Evolutionary conservation across 129 eudicot species (phyloP).

Genomic region (Rutidosis leptorrhynchoides): DNA sequence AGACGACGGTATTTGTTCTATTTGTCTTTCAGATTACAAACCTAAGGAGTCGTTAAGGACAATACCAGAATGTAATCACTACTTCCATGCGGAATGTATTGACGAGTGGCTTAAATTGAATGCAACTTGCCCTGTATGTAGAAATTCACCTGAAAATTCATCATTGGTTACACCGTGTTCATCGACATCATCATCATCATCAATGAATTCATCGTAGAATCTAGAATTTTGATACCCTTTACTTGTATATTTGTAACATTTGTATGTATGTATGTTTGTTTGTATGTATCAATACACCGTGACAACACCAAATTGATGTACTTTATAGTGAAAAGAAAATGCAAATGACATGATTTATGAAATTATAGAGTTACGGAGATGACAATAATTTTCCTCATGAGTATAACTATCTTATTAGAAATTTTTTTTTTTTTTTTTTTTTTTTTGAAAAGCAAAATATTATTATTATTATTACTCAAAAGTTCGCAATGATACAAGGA

Average conservation of each 20-base stretch:
- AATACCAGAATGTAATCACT: constrained; percentile 79
- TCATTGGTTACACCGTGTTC: constrained; percentile 36
- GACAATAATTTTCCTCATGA: background rate
- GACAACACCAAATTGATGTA: background rate
- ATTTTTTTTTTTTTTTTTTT: no score
- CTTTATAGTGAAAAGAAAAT: background rate
- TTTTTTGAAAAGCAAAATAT: no score
- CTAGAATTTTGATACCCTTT: constrained; percentile 7
- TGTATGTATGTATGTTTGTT: constrained; percentile 28
- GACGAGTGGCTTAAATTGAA: constrained; percentile 87
- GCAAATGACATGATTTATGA: background rate
- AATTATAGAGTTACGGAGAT: background rate
- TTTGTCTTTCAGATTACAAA: constrained; percentile 72
- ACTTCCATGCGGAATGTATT: constrained; percentile 66
- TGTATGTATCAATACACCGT: constrained; percentile 20
- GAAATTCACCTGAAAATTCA: constrained; percentile 56
- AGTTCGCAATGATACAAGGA: no score
- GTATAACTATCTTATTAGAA: background rate
- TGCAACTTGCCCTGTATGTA: constrained; percentile 74
- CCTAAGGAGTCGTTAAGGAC: constrained; percentile 67
- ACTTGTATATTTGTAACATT: constrained; percentile 29
- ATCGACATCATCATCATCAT: constrained; percentile 27
- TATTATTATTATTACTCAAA: no score
- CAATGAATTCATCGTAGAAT: constrained; percentile 17
- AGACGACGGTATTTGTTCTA: constrained; percentile 52